Conservation (phyloP, 257 asterid species). For the Handroanthus guayacan region DNA sequence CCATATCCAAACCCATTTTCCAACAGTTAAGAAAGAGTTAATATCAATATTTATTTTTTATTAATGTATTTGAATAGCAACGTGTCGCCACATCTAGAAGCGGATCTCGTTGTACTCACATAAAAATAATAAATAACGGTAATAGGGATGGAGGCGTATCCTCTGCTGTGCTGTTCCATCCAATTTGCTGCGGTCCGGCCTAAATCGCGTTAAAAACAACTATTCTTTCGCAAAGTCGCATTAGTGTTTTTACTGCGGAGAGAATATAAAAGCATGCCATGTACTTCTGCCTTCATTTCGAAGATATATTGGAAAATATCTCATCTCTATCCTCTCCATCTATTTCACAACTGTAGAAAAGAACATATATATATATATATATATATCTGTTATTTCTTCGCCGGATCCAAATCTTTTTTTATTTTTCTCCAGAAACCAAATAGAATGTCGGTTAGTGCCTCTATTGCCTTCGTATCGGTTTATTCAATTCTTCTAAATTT, state of each 20-base stretch:
- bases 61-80: neutral
- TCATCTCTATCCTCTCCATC: slow-evolving; percentile 13
- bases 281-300: slow-evolving; percentile 31
- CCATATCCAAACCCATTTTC: too few species aligned
- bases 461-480: slow-evolving; percentile 29
- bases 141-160: neutral
- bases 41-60: neutral
- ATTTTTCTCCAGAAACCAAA: slow-evolving; percentile 35
- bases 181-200: slow-evolving; percentile 31
- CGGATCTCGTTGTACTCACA: neutral
- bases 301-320: slow-evolving; percentile 21
- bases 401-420: slow-evolving; percentile 26
- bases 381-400: slow-evolving; percentile 27
- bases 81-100: slow-evolving; percentile 32
- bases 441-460: slow-evolving; percentile 52
- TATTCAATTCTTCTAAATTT: neutral
- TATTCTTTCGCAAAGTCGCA: slow-evolving; percentile 31
- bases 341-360: neutral
- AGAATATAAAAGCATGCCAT: slow-evolving; percentile 16
- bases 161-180: slow-evolving; percentile 25
- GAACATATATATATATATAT: neutral
- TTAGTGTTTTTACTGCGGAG: slow-evolving; percentile 3
- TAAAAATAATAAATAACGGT: too few species aligned
- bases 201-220: slow-evolving; percentile 8
- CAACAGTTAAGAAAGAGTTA: neutral